Conservation (phyloP, 1,139 yeast genomes). For the Hyphopichia khmerensis region DNA sequence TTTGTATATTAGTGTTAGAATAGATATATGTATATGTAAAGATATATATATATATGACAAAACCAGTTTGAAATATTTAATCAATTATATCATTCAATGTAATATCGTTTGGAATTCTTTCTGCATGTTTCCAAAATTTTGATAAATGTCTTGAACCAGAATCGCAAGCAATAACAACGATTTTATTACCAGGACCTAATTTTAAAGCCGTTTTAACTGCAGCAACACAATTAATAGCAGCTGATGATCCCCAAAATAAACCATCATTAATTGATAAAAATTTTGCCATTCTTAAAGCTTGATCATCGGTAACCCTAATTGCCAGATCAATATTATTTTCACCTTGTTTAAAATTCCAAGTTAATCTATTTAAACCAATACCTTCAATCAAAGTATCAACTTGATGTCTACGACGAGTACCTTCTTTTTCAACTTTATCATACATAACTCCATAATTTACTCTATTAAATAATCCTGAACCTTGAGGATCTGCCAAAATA, state of each 20-base stretch:
- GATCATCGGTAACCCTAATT: slow-evolving; percentile 70
- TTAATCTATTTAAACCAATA: slow-evolving; percentile 83
- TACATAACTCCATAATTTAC: slow-evolving; percentile 92
- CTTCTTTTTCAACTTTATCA: slow-evolving; percentile 84
- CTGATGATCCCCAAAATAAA: slow-evolving; percentile 84
- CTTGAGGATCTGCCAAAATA: slow-evolving; percentile 91
- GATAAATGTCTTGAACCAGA: slow-evolving; percentile 87
- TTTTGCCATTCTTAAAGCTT: slow-evolving; percentile 88
- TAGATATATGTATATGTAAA: background rate
- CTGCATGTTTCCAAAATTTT: slow-evolving; percentile 84
- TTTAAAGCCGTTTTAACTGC: slow-evolving; percentile 66
- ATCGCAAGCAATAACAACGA: slow-evolving; percentile 92
- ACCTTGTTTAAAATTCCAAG: slow-evolving; percentile 76
- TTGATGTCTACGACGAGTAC: slow-evolving; percentile 91
- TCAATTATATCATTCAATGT: slow-evolving; percentile 31
- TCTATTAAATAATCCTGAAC: slow-evolving; percentile 84
- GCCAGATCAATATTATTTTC: slow-evolving; percentile 75
- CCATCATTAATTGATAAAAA: slow-evolving; percentile 82
- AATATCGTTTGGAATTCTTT: slow-evolving; percentile 24
- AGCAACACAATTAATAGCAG: slow-evolving; percentile 92
- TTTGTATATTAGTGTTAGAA: background rate
- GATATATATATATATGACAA: background rate
- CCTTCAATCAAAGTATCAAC: slow-evolving; percentile 96
- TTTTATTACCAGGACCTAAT: slow-evolving; percentile 61
- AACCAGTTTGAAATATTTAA: background rate